Evolutionary conservation across 1,284 basidiomycete species (phyloP).

Genomic region (Baeospora myosura): DNA sequence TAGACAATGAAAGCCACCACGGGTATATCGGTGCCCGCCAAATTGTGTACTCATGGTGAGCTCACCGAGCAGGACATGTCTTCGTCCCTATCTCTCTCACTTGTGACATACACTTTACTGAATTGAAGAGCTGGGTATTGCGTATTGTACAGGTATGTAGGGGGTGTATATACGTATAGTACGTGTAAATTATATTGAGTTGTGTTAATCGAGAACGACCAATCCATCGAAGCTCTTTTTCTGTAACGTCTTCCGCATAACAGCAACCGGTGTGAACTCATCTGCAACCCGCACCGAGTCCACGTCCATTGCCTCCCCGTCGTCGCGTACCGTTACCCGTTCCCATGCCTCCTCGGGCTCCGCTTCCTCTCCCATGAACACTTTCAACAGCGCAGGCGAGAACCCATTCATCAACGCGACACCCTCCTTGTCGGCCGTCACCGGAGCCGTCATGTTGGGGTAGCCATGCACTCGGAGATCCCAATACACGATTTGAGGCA

Average conservation of each 20-base stretch:
- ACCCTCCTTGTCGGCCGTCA: slow-evolving; percentile 43
- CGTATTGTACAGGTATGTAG: background rate
- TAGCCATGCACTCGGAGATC: slow-evolving; percentile 28
- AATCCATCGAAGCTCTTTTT: slow-evolving; percentile 43
- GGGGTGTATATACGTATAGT: background rate
- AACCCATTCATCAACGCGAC: slow-evolving; percentile 65
- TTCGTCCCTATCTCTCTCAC: too few species aligned
- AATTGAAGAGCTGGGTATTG: too few species aligned
- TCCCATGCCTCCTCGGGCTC: slow-evolving; percentile 27
- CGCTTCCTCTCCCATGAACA: slow-evolving; percentile 53
- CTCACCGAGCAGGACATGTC: too few species aligned
- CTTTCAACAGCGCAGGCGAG: slow-evolving; percentile 61
- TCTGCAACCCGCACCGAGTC: slow-evolving; percentile 25
- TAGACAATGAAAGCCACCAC: too few species aligned
- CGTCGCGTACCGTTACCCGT: slow-evolving; percentile 16
- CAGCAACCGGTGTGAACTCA: slow-evolving; percentile 38
- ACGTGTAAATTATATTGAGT: background rate
- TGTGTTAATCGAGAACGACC: slow-evolving; percentile 39
- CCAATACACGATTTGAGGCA: slow-evolving; percentile 66
- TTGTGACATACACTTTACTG: too few species aligned
- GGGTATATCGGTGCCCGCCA: too few species aligned
- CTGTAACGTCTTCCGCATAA: slow-evolving; percentile 49
- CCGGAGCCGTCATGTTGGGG: slow-evolving; percentile 32
- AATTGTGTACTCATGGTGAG: too few species aligned
- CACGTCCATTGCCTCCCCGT: slow-evolving; percentile 26